Evolutionary conservation across 202 grass and related monocot genomes (phyloP), one percentile per base, ranked within the genome.

Genomic region (Schoenoplectus tabernaemontani): DNA sequence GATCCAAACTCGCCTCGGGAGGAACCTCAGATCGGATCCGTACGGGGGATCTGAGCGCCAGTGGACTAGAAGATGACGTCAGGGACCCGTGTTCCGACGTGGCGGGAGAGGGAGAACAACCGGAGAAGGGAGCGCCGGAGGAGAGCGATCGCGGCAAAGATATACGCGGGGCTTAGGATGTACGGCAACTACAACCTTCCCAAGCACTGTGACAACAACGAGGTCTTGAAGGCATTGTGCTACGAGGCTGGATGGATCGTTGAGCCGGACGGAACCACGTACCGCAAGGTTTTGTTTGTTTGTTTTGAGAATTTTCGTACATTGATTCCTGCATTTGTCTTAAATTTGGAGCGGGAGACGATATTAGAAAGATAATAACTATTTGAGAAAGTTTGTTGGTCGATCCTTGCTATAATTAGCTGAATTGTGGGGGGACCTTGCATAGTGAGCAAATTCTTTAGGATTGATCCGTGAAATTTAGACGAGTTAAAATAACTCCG

Each of bases 81-180:
- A 24, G 7, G 57, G 76, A 23, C 39, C 43, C 82, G 84, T 56
- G 77, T 82, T 57, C 82, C 86, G 80, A 81, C 89, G 66, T 88
- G 82, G 89, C 78, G 78, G 60, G 94, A 97, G 85, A 64, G 86
- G 80, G 94, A 97, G 89, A 97, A 97, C 91, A 92, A 97, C 84
- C 82, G 87, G 61, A 22, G 75, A 20, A 58, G 94, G 26, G 94
- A 94, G 86, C 76, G 84, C 1, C 57, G 84, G 13, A 82, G 94
- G 15, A 78, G 89, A 60, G 57, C 78, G 57, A 70, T 89, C 67
- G 44, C 89, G 17, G 82, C 89, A 20, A 93, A 84, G 82, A 90
- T 97, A 83, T 97, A 82, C 80, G 0, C 78, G 6, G 94, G 87
- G 34, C 91, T 97, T 9, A 86, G 94, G 32, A 1, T 47, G 12